A percentile compares a stretch with the other conserved stretches of the same genome.
Conservation (phyloP, 805 yeast species). For the Candida hungchunana region DNA sequence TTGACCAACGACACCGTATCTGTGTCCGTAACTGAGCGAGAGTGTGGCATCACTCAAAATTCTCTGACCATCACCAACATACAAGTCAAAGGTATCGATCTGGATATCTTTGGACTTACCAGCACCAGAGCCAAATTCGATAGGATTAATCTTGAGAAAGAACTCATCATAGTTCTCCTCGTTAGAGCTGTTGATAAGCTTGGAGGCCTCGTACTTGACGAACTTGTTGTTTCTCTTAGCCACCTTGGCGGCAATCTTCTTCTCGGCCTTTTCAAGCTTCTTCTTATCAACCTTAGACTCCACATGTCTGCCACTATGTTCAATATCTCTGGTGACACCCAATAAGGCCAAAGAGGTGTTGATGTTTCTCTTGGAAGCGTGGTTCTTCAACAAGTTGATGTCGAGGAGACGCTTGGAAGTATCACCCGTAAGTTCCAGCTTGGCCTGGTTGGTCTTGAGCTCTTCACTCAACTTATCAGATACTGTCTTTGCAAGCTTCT, state of each 20-base stretch:
- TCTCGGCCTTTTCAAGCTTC: constrained; percentile 95
- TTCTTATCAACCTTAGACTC: constrained; percentile 94
- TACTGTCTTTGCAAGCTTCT: constrained; percentile 42
- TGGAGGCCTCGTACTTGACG: constrained; percentile 92
- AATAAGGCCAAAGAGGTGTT: constrained; percentile 72
- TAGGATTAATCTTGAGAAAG: constrained; percentile 91
- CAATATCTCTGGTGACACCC: constrained; percentile 80
- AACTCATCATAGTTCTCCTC: constrained; percentile 87
- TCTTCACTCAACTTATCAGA: constrained; percentile 47
- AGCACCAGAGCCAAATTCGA: constrained; percentile 83
- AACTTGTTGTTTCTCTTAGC: constrained; percentile 81
- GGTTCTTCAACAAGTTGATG: constrained; percentile 65
- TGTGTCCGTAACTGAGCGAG: constrained; percentile 84
- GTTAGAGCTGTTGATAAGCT: constrained; percentile 60
- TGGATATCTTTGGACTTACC: constrained; percentile 98
- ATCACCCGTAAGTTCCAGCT: constrained; percentile 75
- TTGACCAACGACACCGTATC: constrained; percentile 97
- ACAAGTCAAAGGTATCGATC: constrained; percentile 86
- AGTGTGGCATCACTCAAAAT: constrained; percentile 84
- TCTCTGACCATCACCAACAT: constrained; percentile 94
- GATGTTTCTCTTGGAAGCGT: constrained; percentile 60
- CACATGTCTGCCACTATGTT: constrained; percentile 85
- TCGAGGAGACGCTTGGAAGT: constrained; percentile 83
- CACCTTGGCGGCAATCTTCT: constrained; percentile 94
- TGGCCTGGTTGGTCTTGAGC: constrained; percentile 64